Conservation (phyloP, 805 yeast species). For the Spathaspora hagerdaliae region DNA sequence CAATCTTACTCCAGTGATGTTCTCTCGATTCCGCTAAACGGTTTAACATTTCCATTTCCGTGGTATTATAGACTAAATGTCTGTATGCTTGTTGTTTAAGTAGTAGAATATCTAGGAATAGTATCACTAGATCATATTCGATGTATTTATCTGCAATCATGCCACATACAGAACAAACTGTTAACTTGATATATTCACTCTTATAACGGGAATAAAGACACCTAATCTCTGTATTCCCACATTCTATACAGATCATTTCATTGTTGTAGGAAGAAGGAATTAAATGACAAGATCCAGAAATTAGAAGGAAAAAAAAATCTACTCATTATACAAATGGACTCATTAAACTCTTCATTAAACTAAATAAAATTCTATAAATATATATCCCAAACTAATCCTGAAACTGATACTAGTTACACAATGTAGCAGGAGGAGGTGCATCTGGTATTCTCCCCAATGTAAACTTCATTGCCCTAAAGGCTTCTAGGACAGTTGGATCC, state of each 20-base stretch:
- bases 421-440: constrained; percentile 55
- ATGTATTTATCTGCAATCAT: constrained; percentile 84
- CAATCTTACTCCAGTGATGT: not conserved
- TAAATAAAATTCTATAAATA: not conserved
- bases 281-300: no score
- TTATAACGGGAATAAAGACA: constrained; percentile 70
- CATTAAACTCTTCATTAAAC: no score
- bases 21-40: constrained; percentile 15
- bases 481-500: constrained; percentile 38
- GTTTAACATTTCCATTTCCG: constrained; percentile 24
- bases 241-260: constrained; percentile 84
- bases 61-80: constrained; percentile 76
- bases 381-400: not conserved
- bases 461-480: constrained; percentile 48
- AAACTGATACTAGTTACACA: constrained; percentile 6
- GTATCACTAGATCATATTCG: constrained; percentile 80
- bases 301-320: no score
- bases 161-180: constrained; percentile 70
- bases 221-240: constrained; percentile 57
- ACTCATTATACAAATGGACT: no score
- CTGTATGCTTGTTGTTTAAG: constrained; percentile 85
- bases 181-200: constrained; percentile 72
- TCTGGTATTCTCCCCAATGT: constrained; percentile 68
- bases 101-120: constrained; percentile 78
- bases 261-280: no score